phyloP scores from a whole-genome alignment of 371 early-diverging fungal species.

The Enteropsectra breve region DNA sequence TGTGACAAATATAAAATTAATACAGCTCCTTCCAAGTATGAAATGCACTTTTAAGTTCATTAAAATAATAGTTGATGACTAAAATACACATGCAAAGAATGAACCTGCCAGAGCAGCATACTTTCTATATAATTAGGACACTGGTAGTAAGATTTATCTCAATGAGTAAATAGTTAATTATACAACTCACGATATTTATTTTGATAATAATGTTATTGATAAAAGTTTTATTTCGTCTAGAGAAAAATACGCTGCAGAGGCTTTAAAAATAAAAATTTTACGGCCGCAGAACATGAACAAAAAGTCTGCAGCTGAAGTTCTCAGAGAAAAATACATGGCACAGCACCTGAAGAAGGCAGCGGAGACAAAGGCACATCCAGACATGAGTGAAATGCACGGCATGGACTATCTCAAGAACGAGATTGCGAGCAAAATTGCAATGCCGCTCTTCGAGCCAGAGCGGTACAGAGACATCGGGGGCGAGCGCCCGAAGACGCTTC shows the following conservation, averaged over 20 bases:
- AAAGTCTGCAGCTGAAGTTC: constrained; percentile 27
- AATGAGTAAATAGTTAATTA: no score
- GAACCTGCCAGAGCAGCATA: no score
- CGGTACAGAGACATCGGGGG: constrained; percentile 45
- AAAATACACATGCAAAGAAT: no score
- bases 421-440: constrained; percentile 32
- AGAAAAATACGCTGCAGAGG: neutral
- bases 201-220: no score
- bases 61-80: no score
- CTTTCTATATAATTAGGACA: no score
- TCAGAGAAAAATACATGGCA: constrained; percentile 38
- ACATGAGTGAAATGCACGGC: constrained; percentile 32
- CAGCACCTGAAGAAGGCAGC: constrained; percentile 28
- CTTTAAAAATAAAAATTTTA: neutral
- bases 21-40: no score
- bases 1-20: no score
- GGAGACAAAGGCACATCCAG: constrained; percentile 22
- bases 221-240: no score
- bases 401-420: constrained; percentile 39
- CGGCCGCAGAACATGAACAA: neutral
- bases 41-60: no score
- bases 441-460: constrained; percentile 35
- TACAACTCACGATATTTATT: no score
- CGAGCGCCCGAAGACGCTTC: constrained; percentile 35
- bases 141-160: no score